Evolutionary conservation across 169 alveolate species (phyloP).

Genomic region (Toxoplasma gondii): DNA sequence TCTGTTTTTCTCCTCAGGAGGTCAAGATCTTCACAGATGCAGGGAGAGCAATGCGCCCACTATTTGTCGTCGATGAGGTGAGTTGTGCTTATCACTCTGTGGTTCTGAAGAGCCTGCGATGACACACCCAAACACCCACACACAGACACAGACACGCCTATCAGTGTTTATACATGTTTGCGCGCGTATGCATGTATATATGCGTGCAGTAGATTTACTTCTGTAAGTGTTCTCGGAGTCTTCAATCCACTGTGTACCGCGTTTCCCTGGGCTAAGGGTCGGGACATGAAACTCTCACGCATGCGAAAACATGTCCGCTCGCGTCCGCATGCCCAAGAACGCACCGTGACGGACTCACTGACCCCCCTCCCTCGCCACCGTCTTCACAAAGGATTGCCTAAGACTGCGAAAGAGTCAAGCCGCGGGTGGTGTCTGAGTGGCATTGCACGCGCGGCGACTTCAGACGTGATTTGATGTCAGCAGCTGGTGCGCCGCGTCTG

Average conservation of each 20-base stretch:
- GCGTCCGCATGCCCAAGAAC: too few relatives aligned
- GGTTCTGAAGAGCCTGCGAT: not conserved
- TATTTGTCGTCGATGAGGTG: constrained; percentile 92
- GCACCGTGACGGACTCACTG: too few relatives aligned
- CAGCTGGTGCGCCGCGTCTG: too few relatives aligned
- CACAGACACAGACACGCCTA: not conserved
- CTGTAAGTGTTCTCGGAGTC: not conserved
- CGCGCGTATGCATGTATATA: not conserved
- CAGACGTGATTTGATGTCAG: too few relatives aligned
- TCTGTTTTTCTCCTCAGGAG: constrained; percentile 75
- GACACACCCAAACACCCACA: not conserved
- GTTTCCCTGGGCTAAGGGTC: not conserved
- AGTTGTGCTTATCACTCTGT: not conserved
- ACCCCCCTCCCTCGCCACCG: too few relatives aligned
- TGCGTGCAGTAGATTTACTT: not conserved
- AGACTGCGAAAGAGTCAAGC: too few relatives aligned
- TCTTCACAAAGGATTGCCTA: too few relatives aligned
- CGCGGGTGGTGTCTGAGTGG: too few relatives aligned
- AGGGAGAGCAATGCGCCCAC: constrained; percentile 99
- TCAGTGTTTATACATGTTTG: not conserved
- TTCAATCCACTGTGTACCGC: not conserved
- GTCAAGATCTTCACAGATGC: constrained; percentile 97
- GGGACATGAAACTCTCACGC: too few relatives aligned
- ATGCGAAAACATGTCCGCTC: too few relatives aligned
- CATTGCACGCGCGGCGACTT: too few relatives aligned